These are phyloP conservation scores for Melanogaster broomeanus DNA, from an alignment of 768 basidiomycete species.

Conservation along the genomic window DNA sequence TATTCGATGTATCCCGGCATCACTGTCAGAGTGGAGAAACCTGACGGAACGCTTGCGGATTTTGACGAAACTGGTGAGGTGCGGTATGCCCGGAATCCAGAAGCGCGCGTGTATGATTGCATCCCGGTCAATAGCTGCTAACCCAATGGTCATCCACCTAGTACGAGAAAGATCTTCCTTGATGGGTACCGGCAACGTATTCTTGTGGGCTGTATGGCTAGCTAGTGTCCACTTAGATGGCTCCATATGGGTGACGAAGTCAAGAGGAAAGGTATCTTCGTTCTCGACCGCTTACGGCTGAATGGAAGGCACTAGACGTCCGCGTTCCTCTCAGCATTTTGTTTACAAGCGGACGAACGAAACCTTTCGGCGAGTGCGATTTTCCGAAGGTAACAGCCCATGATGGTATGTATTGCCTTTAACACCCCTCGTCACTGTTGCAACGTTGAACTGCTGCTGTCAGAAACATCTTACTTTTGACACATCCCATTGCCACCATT, in stretches of 20 bases:
- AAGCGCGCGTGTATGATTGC: slow-evolving; percentile 48
- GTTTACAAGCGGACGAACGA: slow-evolving; percentile 20
- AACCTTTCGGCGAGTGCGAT: no score
- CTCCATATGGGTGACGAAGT: slow-evolving; percentile 75
- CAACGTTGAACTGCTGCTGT: no score
- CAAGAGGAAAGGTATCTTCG: slow-evolving; percentile 63
- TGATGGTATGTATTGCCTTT: no score
- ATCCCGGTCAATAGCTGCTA: neutral
- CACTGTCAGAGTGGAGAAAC: slow-evolving; percentile 54
- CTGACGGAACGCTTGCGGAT: slow-evolving; percentile 55
- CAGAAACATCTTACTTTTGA: no score
- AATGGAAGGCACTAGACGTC: neutral
- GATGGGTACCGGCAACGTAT: slow-evolving; percentile 35
- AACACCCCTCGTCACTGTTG: no score
- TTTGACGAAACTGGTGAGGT: slow-evolving; percentile 66
- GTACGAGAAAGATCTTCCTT: slow-evolving; percentile 63
- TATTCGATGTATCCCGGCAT: no score
- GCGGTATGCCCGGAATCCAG: slow-evolving; percentile 56
- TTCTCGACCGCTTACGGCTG: slow-evolving; percentile 75
- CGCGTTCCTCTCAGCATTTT: no score
- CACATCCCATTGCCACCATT: no score
- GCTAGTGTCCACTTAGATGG: slow-evolving; percentile 42
- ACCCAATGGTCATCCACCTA: slow-evolving; percentile 27
- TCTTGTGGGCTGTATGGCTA: neutral
- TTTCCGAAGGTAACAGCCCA: no score